Base-by-base conservation (phyloP, 257 asterid species). In the Verbascum thapsus region DNA sequence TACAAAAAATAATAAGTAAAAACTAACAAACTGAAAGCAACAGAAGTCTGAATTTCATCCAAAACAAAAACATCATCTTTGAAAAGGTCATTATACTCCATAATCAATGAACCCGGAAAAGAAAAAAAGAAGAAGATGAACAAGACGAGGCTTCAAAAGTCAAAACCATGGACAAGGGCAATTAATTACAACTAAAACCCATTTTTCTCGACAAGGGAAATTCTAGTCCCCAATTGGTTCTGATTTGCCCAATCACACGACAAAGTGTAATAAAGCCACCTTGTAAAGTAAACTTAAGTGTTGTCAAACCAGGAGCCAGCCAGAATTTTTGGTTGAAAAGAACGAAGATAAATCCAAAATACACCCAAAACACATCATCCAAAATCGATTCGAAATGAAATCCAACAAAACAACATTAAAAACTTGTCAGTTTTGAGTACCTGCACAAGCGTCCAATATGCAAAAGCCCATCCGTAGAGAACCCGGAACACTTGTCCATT, bases 401-500 rank as follows among this genome's bases (percentile, higher is more conserved):
- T n/a, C n/a, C n/a, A n/a, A n/a, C n/a, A n/a, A n/a, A 34, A 47
- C 13, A 10, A 41, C 23, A 15, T n/a, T 9, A 22, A 52, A 9
- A 18, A 10, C 10, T 30, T n/a, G n/a, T n/a, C n/a, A n/a, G n/a
- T 44, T 32, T 41, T 61, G 53, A 56, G 18, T 76, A 90, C 98
- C 86, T 74, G 85, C 95, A 85, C 40, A 77, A 63, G 48, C 76
- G 76, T 12, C 81, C 68, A 35, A 90, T 72, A 13, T 67, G 85
- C 61, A 70, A 9, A 45, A 90, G 83, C 0, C 96, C 98, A 70
- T 82, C 80, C 0, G 96, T 90, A 5, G 95, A 82, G 72, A 90
- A 90, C 1, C 91, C 95, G 0, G 94, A 90, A 66, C 98, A 90
- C 81, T 85, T 90, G 41, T 90, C 98, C 52, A 90, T 71, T 74